phyloP scores from a whole-genome alignment of 768 basidiomycete species.

The Kwoniella europaea region DNA sequence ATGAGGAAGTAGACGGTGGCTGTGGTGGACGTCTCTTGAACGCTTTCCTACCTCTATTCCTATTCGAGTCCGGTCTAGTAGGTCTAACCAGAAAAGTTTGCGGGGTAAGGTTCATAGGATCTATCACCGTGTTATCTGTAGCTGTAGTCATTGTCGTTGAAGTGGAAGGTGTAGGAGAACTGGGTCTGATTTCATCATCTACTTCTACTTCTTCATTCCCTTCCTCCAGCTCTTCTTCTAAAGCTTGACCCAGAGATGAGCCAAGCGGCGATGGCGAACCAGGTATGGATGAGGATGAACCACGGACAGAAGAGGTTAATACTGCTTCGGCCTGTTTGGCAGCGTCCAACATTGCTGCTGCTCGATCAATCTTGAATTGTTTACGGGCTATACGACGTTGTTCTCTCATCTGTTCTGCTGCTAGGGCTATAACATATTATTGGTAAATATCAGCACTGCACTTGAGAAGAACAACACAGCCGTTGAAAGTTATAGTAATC shows the following conservation, averaged over 20 bases:
- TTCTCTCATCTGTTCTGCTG: slow-evolving; percentile 89
- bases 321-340: slow-evolving; percentile 65
- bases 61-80: slow-evolving; percentile 50
- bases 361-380: slow-evolving; percentile 91
- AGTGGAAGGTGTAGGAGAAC: slow-evolving; percentile 22
- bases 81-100: slow-evolving; percentile 57
- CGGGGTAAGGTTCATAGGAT: slow-evolving; percentile 46
- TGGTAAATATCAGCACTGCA: background rate
- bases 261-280: background rate
- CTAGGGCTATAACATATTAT: slow-evolving; percentile 64
- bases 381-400: slow-evolving; percentile 83
- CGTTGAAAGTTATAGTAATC: background rate
- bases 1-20: background rate
- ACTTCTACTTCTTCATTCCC: slow-evolving; percentile 1
- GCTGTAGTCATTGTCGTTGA: slow-evolving; percentile 9
- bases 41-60: slow-evolving; percentile 48
- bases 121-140: slow-evolving; percentile 19
- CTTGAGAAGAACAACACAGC: background rate
- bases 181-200: slow-evolving; percentile 1
- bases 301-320: slow-evolving; percentile 29
- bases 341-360: slow-evolving; percentile 67
- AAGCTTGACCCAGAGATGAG: background rate
- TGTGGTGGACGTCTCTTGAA: slow-evolving; percentile 32
- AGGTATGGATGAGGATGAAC: slow-evolving; percentile 10
- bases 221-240: slow-evolving; percentile 7